Conservation (phyloP, 1,139 yeast genomes). For the Magnusiomyces magnusii region DNA sequence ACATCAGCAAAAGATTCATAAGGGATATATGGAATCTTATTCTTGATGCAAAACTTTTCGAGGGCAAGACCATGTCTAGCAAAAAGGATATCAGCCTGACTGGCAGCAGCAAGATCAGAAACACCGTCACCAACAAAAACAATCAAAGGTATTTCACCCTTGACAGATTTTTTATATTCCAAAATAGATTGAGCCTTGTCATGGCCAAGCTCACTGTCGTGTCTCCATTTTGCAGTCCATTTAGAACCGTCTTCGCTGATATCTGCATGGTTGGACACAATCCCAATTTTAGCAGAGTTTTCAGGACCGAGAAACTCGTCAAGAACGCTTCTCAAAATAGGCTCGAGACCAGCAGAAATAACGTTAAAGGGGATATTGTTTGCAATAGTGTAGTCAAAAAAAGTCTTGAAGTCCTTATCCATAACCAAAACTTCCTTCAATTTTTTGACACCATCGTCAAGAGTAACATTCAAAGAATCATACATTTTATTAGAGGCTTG, state of each 20-base stretch:
- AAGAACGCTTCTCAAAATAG: slow-evolving; percentile 52
- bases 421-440: slow-evolving; percentile 46
- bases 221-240: slow-evolving; percentile 56
- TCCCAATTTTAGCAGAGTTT: slow-evolving; percentile 47
- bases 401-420: slow-evolving; percentile 53
- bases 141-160: slow-evolving; percentile 29
- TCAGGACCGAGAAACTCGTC: slow-evolving; percentile 52
- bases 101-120: slow-evolving; percentile 41
- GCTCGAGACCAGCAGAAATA: slow-evolving; percentile 61
- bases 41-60: slow-evolving; percentile 37
- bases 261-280: slow-evolving; percentile 52
- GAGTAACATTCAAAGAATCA: slow-evolving; percentile 38
- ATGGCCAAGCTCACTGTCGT: slow-evolving; percentile 57
- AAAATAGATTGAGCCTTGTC: slow-evolving; percentile 55
- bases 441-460: slow-evolving; percentile 49
- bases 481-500: slow-evolving; percentile 41
- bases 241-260: slow-evolving; percentile 37
- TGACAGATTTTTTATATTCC: slow-evolving; percentile 35
- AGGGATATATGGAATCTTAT: slow-evolving; percentile 38
- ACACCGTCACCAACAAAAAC: slow-evolving; percentile 42
- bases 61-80: slow-evolving; percentile 39
- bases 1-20: slow-evolving; percentile 38
- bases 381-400: slow-evolving; percentile 46
- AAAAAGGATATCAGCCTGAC: slow-evolving; percentile 39
- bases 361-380: slow-evolving; percentile 53